Base-by-base conservation (phyloP, 139 green algal species). In the Nannochloris sp. region DNA sequence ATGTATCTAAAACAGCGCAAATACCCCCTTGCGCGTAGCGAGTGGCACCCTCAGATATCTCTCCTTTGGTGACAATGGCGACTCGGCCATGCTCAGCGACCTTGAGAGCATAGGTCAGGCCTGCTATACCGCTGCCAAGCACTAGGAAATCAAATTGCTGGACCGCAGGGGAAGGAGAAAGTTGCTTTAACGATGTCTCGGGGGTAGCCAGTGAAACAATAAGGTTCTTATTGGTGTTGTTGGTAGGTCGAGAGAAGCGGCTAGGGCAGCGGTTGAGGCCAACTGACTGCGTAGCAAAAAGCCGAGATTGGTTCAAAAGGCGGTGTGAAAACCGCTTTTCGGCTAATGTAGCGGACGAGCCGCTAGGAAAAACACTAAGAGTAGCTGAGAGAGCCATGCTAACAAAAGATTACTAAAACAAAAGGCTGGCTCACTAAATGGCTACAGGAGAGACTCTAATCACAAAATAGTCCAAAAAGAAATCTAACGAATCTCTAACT, bases 41-140 rank as follows among this genome's bases (percentile, higher is more conserved):
- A 0, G 88, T 95, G 82, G 87, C 95, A 25, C 88, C 89, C 60
- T 96, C 90, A 3, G 65, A 54, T 25, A 84, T 83, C 2, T 64
- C 19, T 6, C 80, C 86, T 74, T 99, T 99, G 53, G 94, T 99
- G 27, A 99, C 80, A 4, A 99, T 64, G 0, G 90, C 92, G 6
- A 99, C 94, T 1, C 54, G 82, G 53, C 92, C 94, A 64, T 95
- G 81, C 69, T 93, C 72, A 0, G 94, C 92, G 9, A 95, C 87
- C 54, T 94, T 92, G 12, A 99, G 78, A 1, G 94, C 94, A 66
- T 97, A 99, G 3, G 81, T 87, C 6, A 99, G 79, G 13, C 94
- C 94, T 7, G 94, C 94, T 36, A 99, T 95, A 62, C 94, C 94
- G 47, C 66, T 89, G 37, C 94, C 94, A 15, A 99, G 80, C 13